Percentiles rank a stretch among this genome's conserved stretches.
Conservation (phyloP, 2,329 filamentous ascomycete species). For the Penicillium sp. region DNA sequence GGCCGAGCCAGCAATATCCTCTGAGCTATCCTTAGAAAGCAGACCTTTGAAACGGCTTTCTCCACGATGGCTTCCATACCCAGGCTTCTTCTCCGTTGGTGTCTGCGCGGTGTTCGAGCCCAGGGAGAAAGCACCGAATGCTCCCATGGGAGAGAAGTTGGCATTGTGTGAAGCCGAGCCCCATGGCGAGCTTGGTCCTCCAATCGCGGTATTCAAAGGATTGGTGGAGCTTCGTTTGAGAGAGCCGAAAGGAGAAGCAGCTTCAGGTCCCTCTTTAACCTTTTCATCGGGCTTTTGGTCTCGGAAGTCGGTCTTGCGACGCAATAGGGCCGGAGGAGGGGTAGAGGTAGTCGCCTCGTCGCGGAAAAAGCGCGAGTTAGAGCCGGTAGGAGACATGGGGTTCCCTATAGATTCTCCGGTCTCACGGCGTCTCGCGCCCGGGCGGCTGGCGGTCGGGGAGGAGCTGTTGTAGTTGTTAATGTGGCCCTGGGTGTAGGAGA, state of each 20-base stretch:
- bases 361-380: slow-evolving; percentile 51
- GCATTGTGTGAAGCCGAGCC: slow-evolving; percentile 63
- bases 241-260: slow-evolving; percentile 55
- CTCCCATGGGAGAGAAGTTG: slow-evolving; percentile 74
- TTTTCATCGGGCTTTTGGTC: slow-evolving; percentile 58
- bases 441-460: slow-evolving; percentile 75
- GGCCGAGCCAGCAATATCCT: slow-evolving; percentile 59
- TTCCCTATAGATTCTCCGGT: slow-evolving; percentile 71
- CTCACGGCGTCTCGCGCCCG: slow-evolving; percentile 79
- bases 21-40: slow-evolving; percentile 75
- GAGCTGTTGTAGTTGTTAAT: slow-evolving; percentile 69
- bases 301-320: slow-evolving; percentile 66
- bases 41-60: slow-evolving; percentile 87
- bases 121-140: slow-evolving; percentile 89
- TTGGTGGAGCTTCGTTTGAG: slow-evolving; percentile 62
- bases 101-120: slow-evolving; percentile 56
- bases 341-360: slow-evolving; percentile 60
- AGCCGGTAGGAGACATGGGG: slow-evolving; percentile 52
- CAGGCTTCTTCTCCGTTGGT: slow-evolving; percentile 71
- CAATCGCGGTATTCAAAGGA: slow-evolving; percentile 56
- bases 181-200: slow-evolving; percentile 61
- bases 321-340: slow-evolving; percentile 63
- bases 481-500: slow-evolving; percentile 69
- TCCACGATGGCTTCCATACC: slow-evolving; percentile 68
- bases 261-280: slow-evolving; percentile 52